These are phyloP conservation scores for Lizonia empirigonia DNA, from an alignment of 2,329 filamentous ascomycete species.

Conservation along the genomic window DNA sequence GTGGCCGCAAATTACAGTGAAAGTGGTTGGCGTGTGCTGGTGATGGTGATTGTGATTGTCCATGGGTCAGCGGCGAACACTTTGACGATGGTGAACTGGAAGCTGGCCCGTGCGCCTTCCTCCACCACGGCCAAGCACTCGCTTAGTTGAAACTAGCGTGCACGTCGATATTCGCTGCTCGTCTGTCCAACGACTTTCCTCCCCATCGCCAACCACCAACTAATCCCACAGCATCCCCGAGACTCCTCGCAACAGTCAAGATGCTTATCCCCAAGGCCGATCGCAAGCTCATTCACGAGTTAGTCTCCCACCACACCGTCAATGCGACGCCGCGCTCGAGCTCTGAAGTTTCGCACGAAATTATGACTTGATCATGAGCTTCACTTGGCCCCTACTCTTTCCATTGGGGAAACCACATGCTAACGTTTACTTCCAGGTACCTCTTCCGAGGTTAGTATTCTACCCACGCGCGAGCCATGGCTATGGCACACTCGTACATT, in stretches of 20 bases:
- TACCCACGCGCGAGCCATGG: slow-evolving; percentile 41
- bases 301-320: slow-evolving; percentile 64
- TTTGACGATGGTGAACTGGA: slow-evolving; percentile 2
- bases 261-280: slow-evolving; percentile 99
- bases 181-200: slow-evolving; percentile 10
- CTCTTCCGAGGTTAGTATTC: slow-evolving; percentile 52
- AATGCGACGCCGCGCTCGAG: slow-evolving; percentile 31
- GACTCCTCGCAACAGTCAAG: slow-evolving; percentile 49
- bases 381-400: slow-evolving; percentile 6
- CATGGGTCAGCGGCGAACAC: slow-evolving; percentile 7
- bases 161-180: slow-evolving; percentile 27
- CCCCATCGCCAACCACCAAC: slow-evolving; percentile 18
- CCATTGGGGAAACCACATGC: slow-evolving; percentile 24
- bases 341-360: slow-evolving; percentile 36
- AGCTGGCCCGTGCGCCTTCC: slow-evolving; percentile 14
- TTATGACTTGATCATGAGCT: slow-evolving; percentile 39
- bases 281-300: slow-evolving; percentile 99
- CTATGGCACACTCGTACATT: slow-evolving; percentile 46
- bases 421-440: slow-evolving; percentile 41
- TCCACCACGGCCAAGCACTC: slow-evolving; percentile 14
- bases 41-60: not conserved
- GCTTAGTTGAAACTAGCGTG: slow-evolving; percentile 18
- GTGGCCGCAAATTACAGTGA: not conserved
- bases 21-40: slow-evolving; percentile 1
- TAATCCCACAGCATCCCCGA: slow-evolving; percentile 31